Conservation (phyloP, 441 rosid genomes). For the Syzygium malaccense region DNA sequence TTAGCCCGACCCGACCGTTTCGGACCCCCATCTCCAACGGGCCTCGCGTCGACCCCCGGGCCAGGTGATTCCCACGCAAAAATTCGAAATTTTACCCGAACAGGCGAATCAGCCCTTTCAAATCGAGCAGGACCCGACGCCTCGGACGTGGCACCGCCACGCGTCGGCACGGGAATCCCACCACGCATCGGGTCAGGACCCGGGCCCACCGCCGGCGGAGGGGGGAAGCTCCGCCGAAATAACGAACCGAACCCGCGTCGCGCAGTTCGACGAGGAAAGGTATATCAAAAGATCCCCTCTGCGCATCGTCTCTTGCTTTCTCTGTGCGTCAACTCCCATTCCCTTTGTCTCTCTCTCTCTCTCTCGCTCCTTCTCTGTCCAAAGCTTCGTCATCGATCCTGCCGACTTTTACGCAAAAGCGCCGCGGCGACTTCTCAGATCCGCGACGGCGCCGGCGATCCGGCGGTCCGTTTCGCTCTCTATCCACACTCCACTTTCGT, state of each 20-base stretch:
- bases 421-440: not conserved
- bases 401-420: not conserved
- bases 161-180: not conserved
- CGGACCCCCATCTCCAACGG: not conserved
- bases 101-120: not conserved
- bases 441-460: not conserved
- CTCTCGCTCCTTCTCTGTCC: not conserved
- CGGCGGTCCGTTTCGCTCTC: not conserved
- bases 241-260: not conserved
- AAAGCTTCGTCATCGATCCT: not conserved
- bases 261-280: not conserved
- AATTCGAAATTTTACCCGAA: not conserved
- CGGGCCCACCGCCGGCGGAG: not conserved
- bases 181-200: not conserved
- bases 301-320: not conserved
- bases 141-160: not conserved
- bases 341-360: not conserved
- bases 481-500: not conserved
- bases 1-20: not conserved
- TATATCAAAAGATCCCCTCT: not conserved
- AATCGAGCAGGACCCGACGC: not conserved
- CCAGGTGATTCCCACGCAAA: not conserved
- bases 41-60: not conserved
- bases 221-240: not conserved
- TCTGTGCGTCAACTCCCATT: not conserved